These are phyloP conservation scores for Luffa acutangula DNA, from an alignment of 306 rosid genomes.

Conservation along the genomic window DNA sequence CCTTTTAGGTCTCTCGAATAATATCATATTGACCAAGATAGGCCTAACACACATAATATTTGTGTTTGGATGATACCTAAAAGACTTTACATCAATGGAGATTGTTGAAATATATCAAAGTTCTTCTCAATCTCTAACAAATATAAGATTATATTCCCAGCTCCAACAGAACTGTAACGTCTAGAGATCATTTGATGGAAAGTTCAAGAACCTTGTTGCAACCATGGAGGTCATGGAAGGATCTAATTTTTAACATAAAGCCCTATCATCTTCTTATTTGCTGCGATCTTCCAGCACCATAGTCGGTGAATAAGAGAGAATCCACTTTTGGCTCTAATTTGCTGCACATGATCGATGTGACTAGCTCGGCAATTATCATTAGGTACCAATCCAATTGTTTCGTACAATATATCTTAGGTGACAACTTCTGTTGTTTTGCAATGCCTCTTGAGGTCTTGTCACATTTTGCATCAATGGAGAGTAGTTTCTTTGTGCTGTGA, in stretches of 20 bases:
- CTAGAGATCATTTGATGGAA: background rate
- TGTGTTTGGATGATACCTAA: no score
- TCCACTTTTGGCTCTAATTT: background rate
- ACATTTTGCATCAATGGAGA: slow-evolving; percentile 5
- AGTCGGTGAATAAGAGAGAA: background rate
- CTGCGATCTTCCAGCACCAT: background rate
- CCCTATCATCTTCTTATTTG: background rate
- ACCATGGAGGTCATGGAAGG: background rate
- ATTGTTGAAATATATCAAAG: no score
- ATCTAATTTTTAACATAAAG: background rate
- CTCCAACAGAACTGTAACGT: background rate
- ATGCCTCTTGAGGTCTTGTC: background rate
- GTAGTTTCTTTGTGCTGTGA: slow-evolving; percentile 1
- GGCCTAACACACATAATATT: background rate
- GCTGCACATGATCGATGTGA: background rate
- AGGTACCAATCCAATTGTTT: background rate
- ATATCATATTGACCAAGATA: background rate
- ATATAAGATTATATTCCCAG: no score
- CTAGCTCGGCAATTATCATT: no score
- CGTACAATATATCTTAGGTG: background rate
- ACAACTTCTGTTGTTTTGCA: background rate
- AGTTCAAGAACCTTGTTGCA: background rate
- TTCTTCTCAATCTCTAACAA: no score
- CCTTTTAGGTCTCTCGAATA: no score
- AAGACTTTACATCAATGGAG: no score